phyloP scores from a whole-genome alignment of 441 rosid species.

The Erodium moschatum region DNA sequence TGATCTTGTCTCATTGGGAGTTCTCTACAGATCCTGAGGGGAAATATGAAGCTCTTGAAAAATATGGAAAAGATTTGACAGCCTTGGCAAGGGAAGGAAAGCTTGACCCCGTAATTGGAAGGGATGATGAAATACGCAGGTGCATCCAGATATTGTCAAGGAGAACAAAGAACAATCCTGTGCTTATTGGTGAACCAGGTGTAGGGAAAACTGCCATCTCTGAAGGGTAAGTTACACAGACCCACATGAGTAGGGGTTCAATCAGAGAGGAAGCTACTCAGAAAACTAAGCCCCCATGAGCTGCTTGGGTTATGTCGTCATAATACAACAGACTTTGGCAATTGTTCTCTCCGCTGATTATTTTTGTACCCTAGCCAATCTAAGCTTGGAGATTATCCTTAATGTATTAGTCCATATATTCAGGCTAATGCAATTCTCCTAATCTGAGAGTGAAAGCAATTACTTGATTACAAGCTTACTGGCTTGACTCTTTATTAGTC shows the following conservation, averaged over 20 bases:
- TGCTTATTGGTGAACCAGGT: constrained; percentile 99
- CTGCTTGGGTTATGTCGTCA: too few species aligned
- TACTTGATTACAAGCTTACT: too few species aligned
- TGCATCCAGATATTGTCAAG: constrained; percentile 85
- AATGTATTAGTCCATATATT: too few species aligned
- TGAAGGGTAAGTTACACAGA: constrained; percentile 92
- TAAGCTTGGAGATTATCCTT: too few species aligned
- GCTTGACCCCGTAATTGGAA: constrained; percentile 94
- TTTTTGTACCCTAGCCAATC: too few species aligned
- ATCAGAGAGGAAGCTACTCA: too few species aligned
- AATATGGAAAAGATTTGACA: constrained; percentile 93
- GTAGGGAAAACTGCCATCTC: constrained; percentile 99
- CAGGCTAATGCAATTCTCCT: too few species aligned
- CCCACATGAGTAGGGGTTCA: constrained; percentile 35
- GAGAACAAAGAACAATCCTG: constrained; percentile 86
- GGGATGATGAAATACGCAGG: constrained; percentile 82
- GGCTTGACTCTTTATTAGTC: too few species aligned
- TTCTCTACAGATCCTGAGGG: constrained; percentile 79
- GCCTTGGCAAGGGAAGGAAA: constrained; percentile 89
- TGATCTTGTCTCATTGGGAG: constrained; percentile 17
- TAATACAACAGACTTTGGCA: too few species aligned
- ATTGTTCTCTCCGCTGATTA: too few species aligned
- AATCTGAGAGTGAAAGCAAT: too few species aligned
- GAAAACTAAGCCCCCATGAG: too few species aligned
- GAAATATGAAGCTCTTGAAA: constrained; percentile 89